Evolutionary conservation across 345 rosid genomes (phyloP).

Genomic region (Pistacia integerrima): DNA sequence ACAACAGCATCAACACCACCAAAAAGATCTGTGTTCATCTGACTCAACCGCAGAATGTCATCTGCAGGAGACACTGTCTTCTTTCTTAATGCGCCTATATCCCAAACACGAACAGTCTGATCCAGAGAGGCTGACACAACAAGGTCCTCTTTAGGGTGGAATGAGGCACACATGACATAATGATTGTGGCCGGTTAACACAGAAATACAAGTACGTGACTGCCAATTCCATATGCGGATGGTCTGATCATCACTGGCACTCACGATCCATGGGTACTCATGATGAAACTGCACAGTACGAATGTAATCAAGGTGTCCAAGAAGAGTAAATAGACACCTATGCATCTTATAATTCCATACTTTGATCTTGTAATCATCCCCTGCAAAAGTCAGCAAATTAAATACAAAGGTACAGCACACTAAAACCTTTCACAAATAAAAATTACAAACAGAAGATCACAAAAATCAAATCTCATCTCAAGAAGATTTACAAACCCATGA

Average conservation of each 20-base stretch:
- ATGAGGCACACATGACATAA: constrained; percentile 98
- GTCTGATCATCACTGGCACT: constrained; percentile 99
- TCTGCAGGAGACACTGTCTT: constrained; percentile 91
- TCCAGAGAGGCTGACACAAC: constrained; percentile 96
- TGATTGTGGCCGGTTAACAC: constrained; percentile 98
- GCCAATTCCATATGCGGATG: constrained; percentile 99
- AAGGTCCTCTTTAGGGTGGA: constrained; percentile 96
- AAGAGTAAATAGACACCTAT: constrained; percentile 89
- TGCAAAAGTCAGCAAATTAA: constrained; percentile 36
- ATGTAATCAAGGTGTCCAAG: constrained; percentile 97
- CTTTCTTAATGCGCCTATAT: constrained; percentile 85
- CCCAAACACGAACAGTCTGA: constrained; percentile 99
- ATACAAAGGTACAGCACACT: background rate
- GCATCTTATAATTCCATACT: constrained; percentile 95
- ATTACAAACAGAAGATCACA: background rate
- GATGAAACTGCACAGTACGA: constrained; percentile 97
- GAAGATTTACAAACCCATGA: background rate
- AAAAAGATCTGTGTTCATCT: constrained; percentile 91
- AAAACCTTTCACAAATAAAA: background rate
- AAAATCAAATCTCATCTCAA: background rate
- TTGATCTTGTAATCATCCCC: constrained; percentile 98
- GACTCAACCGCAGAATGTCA: constrained; percentile 81
- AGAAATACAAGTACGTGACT: constrained; percentile 91
- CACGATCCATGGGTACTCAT: constrained; percentile 97
- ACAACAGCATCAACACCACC: constrained; percentile 96